phyloP scores from a whole-genome alignment of 768 basidiomycete genomes.

The Hebeloma cylindrosporum region DNA sequence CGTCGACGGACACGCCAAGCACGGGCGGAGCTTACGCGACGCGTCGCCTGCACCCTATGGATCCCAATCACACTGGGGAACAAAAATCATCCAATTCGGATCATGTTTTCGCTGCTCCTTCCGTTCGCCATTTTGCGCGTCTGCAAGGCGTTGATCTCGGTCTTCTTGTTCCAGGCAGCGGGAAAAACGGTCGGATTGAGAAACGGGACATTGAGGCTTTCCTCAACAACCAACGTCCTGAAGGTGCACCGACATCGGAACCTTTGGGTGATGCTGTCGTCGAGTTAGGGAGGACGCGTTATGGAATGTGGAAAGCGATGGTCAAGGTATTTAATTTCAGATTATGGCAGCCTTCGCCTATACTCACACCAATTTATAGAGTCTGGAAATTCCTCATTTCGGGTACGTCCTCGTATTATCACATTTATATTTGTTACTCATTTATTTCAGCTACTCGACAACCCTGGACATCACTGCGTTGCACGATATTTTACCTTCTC shows the following conservation, averaged over 20 bases:
- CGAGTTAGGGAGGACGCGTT: conserved; percentile 73
- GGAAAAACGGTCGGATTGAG: conserved; percentile 73
- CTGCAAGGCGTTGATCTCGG: conserved; percentile 62
- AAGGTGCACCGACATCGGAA: conserved; percentile 14
- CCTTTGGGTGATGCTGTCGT: conserved; percentile 50
- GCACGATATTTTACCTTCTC: conserved; percentile 56
- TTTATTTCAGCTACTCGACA: conserved; percentile 59
- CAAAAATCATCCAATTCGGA: conserved; percentile 8
- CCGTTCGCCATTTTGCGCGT: conserved; percentile 75
- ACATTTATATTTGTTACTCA: background rate
- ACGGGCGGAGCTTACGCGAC: conserved; percentile 14
- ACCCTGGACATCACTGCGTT: conserved; percentile 73
- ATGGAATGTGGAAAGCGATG: conserved; percentile 92
- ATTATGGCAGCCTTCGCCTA: background rate
- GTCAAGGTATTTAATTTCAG: conserved; percentile 51
- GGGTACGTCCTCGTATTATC: conserved; percentile 44
- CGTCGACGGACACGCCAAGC: conserved; percentile 10
- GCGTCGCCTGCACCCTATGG: conserved; percentile 53
- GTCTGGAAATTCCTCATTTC: conserved; percentile 84
- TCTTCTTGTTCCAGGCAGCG: conserved; percentile 61
- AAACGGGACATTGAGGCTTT: conserved; percentile 71
- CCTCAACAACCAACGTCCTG: conserved; percentile 32
- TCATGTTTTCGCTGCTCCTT: conserved; percentile 68
- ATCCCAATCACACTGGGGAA: conserved; percentile 46
- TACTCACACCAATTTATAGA: conserved; percentile 41